Evolutionary conservation across 805 yeast species (phyloP), one percentile per base, ranked within the genome.

Genomic region (Cyberlindnera galapagoensis): DNA sequence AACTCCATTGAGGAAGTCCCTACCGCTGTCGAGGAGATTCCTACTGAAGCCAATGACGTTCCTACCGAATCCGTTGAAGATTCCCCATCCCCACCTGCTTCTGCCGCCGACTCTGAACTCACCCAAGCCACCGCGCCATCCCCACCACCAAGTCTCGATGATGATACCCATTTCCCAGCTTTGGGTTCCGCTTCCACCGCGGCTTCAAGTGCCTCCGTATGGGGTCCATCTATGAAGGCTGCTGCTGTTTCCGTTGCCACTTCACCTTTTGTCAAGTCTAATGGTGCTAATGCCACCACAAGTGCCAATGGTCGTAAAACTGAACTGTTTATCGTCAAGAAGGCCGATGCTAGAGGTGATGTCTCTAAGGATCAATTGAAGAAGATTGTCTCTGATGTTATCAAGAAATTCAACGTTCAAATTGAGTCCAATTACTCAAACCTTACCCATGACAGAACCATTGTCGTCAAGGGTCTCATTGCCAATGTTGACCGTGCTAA

Each of bases 381-480:
- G 47, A 78, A 78, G 51, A 71, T 84, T 40, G 63, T 86, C 41
- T 65, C 72, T 30, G 61, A 71, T 29, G 71, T 84, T 49, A 80
- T 80, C 59, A 60, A 74, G 37, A 58, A 65, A 21, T 68, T 77
- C 39, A 61, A 68, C 28, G 83, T 87, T 34, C 73, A 75, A 40
- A 74, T 87, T 40, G 95, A 87, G 55, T 81, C 94, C 34, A 84
- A 95, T 33, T 65, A 85, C 34, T 81, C 94, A 27, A 73, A 74
- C 47, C 72, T 71, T 43, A 76, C 82, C 38, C 80, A 78, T 43
- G 78, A 76, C 54, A 78, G 95, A 61, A 82, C 92, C 18, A 86
- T 86, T 51, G 69, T 88, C 52, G 73, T 90, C 44, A 71, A 79
- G 47, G 97, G 97, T 49, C 67, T 71, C 37, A 72, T 79, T 17